phyloP scores from a whole-genome alignment of 768 basidiomycete species.

The Coprinellus aureogranulatus region DNA sequence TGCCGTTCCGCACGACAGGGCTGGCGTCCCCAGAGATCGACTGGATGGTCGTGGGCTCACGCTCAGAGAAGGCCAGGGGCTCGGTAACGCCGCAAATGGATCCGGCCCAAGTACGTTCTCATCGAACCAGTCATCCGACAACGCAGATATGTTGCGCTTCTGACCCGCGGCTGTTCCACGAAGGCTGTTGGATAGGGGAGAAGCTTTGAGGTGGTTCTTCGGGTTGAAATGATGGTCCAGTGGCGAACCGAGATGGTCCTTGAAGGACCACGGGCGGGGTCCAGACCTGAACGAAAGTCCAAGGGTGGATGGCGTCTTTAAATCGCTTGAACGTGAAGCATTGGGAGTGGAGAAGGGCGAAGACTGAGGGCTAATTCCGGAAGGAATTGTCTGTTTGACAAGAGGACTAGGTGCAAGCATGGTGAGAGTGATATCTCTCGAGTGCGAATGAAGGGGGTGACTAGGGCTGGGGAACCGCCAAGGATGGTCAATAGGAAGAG shows the following conservation, averaged over 20 bases:
- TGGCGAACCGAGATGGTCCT: constrained; percentile 4
- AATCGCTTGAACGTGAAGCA: constrained; percentile 8
- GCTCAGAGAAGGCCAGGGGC: constrained; percentile 33
- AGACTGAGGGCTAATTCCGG: constrained; percentile 33
- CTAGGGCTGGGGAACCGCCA: constrained; percentile 82
- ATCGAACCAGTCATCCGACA: constrained; percentile 43
- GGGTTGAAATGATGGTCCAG: constrained; percentile 7
- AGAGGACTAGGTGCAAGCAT: constrained; percentile 57
- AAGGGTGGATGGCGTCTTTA: constrained; percentile 12
- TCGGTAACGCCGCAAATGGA: constrained; percentile 48
- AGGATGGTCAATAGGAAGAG: constrained; percentile 73
- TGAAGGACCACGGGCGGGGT: constrained; percentile 8
- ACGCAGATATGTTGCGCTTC: constrained; percentile 31
- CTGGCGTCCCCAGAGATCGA: constrained; percentile 44
- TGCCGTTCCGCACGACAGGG: constrained; percentile 48
- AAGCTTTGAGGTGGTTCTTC: background rate
- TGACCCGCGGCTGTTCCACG: constrained; percentile 14
- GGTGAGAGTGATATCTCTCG: constrained; percentile 62
- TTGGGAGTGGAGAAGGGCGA: constrained; percentile 32
- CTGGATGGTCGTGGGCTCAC: constrained; percentile 27
- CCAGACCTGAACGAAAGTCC: background rate
- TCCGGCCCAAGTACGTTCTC: constrained; percentile 35
- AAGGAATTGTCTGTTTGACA: constrained; percentile 28
- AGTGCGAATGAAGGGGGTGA: constrained; percentile 67
- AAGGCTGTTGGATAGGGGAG: constrained; percentile 4